A percentile compares a stretch with the other conserved stretches of the same genome.
Evolutionary conservation across 768 basidiomycete genomes (phyloP).

Genomic region (Mycena maculata): DNA sequence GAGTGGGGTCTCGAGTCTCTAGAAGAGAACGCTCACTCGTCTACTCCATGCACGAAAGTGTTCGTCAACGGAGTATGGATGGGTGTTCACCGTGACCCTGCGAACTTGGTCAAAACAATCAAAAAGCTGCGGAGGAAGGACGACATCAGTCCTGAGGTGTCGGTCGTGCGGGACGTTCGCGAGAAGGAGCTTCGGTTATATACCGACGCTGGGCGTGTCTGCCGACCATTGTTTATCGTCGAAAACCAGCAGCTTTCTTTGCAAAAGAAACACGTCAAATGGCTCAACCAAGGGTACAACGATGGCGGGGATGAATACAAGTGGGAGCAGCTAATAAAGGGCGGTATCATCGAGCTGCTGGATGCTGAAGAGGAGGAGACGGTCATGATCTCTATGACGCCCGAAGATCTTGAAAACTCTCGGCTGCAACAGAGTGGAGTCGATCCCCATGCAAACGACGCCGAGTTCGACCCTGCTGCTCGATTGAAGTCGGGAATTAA

Average conservation of each 20-base stretch:
- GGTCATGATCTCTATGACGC: conserved; percentile 99
- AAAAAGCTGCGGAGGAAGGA: conserved; percentile 93
- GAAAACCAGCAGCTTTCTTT: conserved; percentile 88
- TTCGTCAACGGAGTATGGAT: conserved; percentile 99
- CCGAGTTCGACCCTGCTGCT: conserved; percentile 86
- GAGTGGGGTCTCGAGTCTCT: conserved; percentile 98
- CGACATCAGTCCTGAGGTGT: conserved; percentile 95
- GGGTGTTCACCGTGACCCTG: conserved; percentile 96
- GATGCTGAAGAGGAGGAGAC: conserved; percentile 99
- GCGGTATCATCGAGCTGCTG: conserved; percentile 91
- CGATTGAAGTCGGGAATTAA: conserved; percentile 87
- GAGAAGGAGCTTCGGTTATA: conserved; percentile 94
- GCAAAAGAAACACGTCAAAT: conserved; percentile 86
- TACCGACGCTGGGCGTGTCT: conserved; percentile 97
- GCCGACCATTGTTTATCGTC: conserved; percentile 97
- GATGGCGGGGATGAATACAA: conserved; percentile 76
- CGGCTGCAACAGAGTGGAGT: conserved; percentile 71
- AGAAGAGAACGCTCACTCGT: conserved; percentile 91
- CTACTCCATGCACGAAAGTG: conserved; percentile 90
- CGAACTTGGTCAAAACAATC: conserved; percentile 91
- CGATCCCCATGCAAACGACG: conserved; percentile 69
- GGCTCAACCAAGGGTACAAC: conserved; percentile 68
- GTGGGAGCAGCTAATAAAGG: conserved; percentile 88
- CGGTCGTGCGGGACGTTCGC: conserved; percentile 96
- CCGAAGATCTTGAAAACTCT: conserved; percentile 92